These are phyloP conservation scores for Letharia lupina DNA, from an alignment of 495 filamentous ascomycete species.

Conservation along the genomic window DNA sequence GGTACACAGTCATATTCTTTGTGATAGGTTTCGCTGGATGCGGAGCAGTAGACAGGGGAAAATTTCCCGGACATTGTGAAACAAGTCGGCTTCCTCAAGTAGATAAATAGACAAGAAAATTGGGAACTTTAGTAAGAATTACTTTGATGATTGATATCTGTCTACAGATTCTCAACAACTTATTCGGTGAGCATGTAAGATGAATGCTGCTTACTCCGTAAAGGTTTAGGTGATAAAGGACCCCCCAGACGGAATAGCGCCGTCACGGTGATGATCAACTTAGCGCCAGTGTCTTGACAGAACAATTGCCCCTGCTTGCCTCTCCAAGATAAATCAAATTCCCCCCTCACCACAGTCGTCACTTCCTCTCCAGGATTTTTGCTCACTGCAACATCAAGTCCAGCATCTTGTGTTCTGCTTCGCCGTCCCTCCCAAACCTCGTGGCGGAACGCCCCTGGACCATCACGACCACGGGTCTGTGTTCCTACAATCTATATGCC, in stretches of 20 bases:
- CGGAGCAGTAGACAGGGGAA: constrained; percentile 1
- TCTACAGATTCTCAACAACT: neutral
- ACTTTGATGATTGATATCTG: neutral
- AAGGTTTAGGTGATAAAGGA: neutral
- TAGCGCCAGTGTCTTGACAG: constrained; percentile 1
- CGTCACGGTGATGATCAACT: neutral
- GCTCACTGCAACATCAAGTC: neutral
- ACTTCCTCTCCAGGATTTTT: constrained; percentile 3
- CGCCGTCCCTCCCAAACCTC: neutral
- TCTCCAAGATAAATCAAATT: neutral
- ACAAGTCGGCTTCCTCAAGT: constrained; percentile 6
- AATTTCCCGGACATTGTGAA: constrained; percentile 7
- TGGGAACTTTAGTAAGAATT: neutral
- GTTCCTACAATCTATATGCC: constrained; percentile 10
- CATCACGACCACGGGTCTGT: neutral
- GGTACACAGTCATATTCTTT: neutral
- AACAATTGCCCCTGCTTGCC: constrained; percentile 4
- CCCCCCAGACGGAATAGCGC: constrained; percentile 10
- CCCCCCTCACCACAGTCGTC: neutral
- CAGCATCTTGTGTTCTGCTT: neutral
- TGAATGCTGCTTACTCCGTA: constrained; percentile 4
- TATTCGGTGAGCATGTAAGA: neutral
- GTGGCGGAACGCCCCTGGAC: constrained; percentile 13
- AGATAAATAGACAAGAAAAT: neutral
- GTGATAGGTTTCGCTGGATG: neutral